phyloP scores from a whole-genome alignment of 139 green algal genomes.

The Chlamydomonas sp. region DNA sequence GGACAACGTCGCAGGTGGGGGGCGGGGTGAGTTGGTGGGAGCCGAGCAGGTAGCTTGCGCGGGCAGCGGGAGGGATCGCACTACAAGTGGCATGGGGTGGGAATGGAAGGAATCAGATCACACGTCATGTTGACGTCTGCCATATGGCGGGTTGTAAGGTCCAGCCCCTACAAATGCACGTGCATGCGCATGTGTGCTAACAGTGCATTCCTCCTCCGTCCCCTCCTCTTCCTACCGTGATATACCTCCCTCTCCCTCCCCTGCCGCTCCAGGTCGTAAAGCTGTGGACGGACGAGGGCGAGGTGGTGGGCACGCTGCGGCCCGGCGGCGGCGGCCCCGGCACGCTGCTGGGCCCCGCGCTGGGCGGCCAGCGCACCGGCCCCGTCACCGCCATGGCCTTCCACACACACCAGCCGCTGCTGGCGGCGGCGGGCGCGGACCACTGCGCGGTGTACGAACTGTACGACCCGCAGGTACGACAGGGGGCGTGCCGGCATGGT shows the following conservation, averaged over 20 bases:
- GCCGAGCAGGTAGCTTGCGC: no score
- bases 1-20: slow-evolving; percentile 34
- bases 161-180: no score
- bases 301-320: slow-evolving; percentile 62
- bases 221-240: background rate
- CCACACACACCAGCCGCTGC: slow-evolving; percentile 83
- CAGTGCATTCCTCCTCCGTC: background rate
- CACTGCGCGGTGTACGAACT: slow-evolving; percentile 70
- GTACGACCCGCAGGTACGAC: slow-evolving; percentile 38
- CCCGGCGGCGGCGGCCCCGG: slow-evolving; percentile 6
- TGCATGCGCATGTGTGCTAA: background rate
- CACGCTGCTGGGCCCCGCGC: background rate
- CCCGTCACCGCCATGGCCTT: slow-evolving; percentile 85
- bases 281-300: slow-evolving; percentile 69
- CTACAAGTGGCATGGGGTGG: no score
- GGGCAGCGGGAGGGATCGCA: no score
- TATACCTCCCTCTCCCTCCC: background rate
- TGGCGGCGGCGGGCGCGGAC: slow-evolving; percentile 79
- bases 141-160: no score
- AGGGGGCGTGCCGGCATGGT: no score
- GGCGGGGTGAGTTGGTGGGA: background rate
- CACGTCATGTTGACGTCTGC: no score
- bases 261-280: slow-evolving; percentile 78
- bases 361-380: slow-evolving; percentile 48
- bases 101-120: no score